These are phyloP conservation scores for Colletotrichum lindemuthianum DNA, from an alignment of 2,329 filamentous ascomycete genomes.

Conservation along the genomic window DNA sequence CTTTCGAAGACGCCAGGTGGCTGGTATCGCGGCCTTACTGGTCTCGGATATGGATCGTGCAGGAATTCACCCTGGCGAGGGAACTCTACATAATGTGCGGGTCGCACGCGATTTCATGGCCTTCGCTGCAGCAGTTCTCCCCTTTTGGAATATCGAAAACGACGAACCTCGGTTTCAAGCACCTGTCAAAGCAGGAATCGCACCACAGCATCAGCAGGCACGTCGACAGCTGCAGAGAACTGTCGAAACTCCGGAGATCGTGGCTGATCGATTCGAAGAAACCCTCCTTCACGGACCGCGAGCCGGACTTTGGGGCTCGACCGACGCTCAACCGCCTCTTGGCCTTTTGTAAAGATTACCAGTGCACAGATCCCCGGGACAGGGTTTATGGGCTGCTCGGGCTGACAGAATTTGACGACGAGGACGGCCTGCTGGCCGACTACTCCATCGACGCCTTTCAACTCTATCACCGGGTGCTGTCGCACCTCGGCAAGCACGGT, in stretches of 20 bases:
- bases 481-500: neutral
- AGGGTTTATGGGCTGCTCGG: constrained; percentile 41
- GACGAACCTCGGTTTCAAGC: constrained; percentile 18
- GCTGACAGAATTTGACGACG: constrained; percentile 17
- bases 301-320: constrained; percentile 29
- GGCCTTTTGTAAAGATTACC: constrained; percentile 32
- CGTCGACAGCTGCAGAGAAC: constrained; percentile 15
- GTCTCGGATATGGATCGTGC: constrained; percentile 20
- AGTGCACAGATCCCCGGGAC: constrained; percentile 38
- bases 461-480: constrained; percentile 17
- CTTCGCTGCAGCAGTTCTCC: neutral
- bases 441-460: constrained; percentile 19
- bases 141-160: constrained; percentile 15
- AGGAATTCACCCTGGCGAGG: constrained; percentile 14
- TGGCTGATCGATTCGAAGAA: constrained; percentile 5
- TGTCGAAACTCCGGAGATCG: constrained; percentile 2
- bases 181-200: constrained; percentile 10
- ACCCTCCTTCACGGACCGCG: constrained; percentile 9
- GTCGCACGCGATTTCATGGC: constrained; percentile 9
- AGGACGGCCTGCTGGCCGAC: constrained; percentile 2
- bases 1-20: constrained; percentile 17
- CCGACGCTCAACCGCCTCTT: constrained; percentile 37
- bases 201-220: constrained; percentile 4
- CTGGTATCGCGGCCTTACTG: constrained; percentile 10
- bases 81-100: constrained; percentile 18